phyloP scores from a whole-genome alignment of 768 basidiomycete species.

The Tricholoma furcatifolium region DNA sequence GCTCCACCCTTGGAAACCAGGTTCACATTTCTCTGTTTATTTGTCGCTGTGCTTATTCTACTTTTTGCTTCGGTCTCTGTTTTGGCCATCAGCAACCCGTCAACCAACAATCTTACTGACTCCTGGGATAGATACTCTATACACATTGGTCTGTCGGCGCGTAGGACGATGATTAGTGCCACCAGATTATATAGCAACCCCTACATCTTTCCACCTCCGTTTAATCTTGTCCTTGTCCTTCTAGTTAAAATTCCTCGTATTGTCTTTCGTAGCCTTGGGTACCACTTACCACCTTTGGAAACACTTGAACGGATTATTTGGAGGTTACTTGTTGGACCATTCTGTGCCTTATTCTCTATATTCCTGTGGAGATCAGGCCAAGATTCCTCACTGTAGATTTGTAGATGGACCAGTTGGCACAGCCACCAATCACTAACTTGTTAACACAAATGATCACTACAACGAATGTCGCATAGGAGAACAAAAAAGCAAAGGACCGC shows the following conservation, averaged over 20 bases:
- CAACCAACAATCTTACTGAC: slow-evolving; percentile 7
- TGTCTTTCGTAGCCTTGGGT: slow-evolving; percentile 18
- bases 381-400: not conserved
- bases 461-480: slow-evolving; percentile 11
- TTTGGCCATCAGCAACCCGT: slow-evolving; percentile 23
- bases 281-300: slow-evolving; percentile 11
- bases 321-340: slow-evolving; percentile 39
- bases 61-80: slow-evolving; percentile 33
- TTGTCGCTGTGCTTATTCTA: slow-evolving; percentile 29
- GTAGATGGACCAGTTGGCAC: not conserved
- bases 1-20: slow-evolving; percentile 49
- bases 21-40: slow-evolving; percentile 38
- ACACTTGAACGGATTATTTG: slow-evolving; percentile 35
- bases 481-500: slow-evolving; percentile 14
- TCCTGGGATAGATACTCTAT: slow-evolving; percentile 52
- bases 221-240: slow-evolving; percentile 41
- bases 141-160: slow-evolving; percentile 42
- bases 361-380: slow-evolving; percentile 7
- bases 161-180: slow-evolving; percentile 35
- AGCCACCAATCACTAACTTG: slow-evolving; percentile 1
- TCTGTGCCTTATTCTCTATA: slow-evolving; percentile 26
- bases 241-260: slow-evolving; percentile 21
- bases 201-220: slow-evolving; percentile 48
- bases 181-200: slow-evolving; percentile 34
- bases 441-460: not conserved